Evolutionary conservation across 2,329 filamentous ascomycete genomes (phyloP).

Genomic region (Microcyclosporella mali): DNA sequence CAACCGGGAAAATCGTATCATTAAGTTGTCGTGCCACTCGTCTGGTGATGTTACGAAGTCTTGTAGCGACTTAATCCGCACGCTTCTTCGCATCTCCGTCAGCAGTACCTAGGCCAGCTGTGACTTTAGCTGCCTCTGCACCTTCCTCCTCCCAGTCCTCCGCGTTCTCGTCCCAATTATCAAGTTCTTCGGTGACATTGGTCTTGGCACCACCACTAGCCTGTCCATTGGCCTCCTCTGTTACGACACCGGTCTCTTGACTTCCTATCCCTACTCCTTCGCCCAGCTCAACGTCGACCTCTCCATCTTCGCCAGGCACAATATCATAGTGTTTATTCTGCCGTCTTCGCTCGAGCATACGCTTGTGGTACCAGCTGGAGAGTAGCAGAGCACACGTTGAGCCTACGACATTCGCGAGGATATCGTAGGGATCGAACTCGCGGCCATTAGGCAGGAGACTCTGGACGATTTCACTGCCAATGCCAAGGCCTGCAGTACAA

Average conservation of each 20-base stretch:
- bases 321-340: conserved; percentile 65
- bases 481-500: conserved; percentile 65
- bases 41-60: too few relatives aligned
- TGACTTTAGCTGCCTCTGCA: conserved; percentile 26
- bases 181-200: conserved; percentile 70
- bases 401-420: conserved; percentile 80
- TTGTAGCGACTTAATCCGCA: conserved; percentile 30
- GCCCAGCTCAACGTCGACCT: conserved; percentile 69
- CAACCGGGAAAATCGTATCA: too few relatives aligned
- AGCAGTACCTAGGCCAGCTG: conserved; percentile 15
- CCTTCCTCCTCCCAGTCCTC: conserved; percentile 61
- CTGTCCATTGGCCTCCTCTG: conserved; percentile 17
- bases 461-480: conserved; percentile 72
- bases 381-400: conserved; percentile 64
- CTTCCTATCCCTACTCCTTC: conserved; percentile 40
- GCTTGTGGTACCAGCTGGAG: conserved; percentile 87
- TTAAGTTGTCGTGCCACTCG: too few relatives aligned
- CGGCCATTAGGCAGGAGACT: conserved; percentile 58
- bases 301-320: conserved; percentile 53
- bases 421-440: conserved; percentile 71
- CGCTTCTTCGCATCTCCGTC: conserved; percentile 37
- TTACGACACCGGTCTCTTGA: conserved; percentile 31
- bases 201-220: conserved; percentile 41
- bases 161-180: conserved; percentile 89
- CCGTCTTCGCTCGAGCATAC: conserved; percentile 86